phyloP scores from a whole-genome alignment of 306 rosid genomes.

The Citrullus colocynthis region DNA sequence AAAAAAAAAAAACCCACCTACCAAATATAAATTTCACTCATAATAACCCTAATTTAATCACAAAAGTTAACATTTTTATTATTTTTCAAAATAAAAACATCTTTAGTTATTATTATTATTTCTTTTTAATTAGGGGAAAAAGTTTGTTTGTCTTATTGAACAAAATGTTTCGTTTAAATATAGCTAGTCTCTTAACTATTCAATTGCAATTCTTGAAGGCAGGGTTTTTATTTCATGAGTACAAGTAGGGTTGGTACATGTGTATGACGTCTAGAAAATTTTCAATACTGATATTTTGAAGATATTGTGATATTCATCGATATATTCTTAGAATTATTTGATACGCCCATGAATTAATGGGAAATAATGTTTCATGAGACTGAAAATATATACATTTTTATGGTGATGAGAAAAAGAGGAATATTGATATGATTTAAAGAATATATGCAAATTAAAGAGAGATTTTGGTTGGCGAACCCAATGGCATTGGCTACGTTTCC shows the following conservation, averaged over 20 bases:
- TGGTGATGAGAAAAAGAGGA: neutral
- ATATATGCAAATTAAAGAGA: neutral
- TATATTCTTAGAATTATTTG: neutral
- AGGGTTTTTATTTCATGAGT: too few species aligned
- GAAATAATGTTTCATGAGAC: too few species aligned
- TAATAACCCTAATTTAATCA: too few species aligned
- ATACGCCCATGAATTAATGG: too few species aligned
- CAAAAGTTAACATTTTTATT: too few species aligned
- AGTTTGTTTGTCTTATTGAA: too few species aligned
- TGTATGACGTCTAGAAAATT: neutral
- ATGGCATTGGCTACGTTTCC: neutral
- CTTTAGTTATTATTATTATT: too few species aligned
- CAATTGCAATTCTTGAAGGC: neutral
- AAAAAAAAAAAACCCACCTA: too few species aligned
- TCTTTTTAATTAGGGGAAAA: too few species aligned
- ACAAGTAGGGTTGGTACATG: neutral
- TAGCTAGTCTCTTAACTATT: neutral
- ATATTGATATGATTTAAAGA: neutral
- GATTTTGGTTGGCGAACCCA: neutral
- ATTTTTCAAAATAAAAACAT: too few species aligned
- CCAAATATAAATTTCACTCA: too few species aligned
- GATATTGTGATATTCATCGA: too few species aligned
- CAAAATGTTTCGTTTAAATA: neutral
- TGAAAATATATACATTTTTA: neutral
- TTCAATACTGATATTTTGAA: neutral